Evolutionary conservation across 176 grass and related monocot species (phyloP).

Genomic region (Triticum dicoccoides): DNA sequence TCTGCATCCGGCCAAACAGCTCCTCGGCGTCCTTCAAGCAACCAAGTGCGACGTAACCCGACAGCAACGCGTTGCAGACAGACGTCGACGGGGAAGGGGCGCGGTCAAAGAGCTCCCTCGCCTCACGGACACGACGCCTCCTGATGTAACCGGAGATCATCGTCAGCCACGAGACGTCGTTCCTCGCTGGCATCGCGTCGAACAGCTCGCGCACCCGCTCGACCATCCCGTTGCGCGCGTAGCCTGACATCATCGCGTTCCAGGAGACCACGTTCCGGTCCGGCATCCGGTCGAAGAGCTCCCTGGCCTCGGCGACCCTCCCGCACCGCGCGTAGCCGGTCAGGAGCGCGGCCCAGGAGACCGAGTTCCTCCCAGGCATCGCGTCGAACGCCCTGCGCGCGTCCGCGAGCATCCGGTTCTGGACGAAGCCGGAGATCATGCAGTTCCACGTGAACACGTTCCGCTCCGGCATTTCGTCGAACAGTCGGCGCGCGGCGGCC

Average conservation of each 20-base stretch:
- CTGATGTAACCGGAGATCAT: conserved; percentile 58
- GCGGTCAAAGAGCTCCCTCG: conserved; percentile 30
- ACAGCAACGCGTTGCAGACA: conserved; percentile 45
- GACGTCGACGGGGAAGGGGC: not conserved
- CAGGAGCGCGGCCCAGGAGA: conserved; percentile 55
- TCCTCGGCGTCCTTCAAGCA: conserved; percentile 46
- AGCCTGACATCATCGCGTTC: conserved; percentile 65
- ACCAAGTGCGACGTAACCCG: conserved; percentile 40
- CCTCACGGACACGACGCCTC: conserved; percentile 31
- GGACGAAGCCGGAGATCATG: conserved; percentile 50
- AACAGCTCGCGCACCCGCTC: conserved; percentile 44
- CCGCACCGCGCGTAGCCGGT: conserved; percentile 40
- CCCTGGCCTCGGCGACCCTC: conserved; percentile 45
- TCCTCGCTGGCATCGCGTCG: conserved; percentile 44
- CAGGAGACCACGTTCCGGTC: conserved; percentile 48
- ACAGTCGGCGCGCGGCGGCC: conserved; percentile 32
- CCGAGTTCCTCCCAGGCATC: conserved; percentile 54
- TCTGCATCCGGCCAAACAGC: conserved; percentile 48
- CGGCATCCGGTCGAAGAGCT: conserved; percentile 54
- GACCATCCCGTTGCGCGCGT: conserved; percentile 39
- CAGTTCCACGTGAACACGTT: conserved; percentile 63
- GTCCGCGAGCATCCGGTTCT: conserved; percentile 45
- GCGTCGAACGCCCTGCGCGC: conserved; percentile 46
- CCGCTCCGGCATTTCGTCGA: conserved; percentile 53
- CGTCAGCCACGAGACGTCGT: conserved; percentile 44